A percentile compares a stretch with the other conserved stretches of the same genome.
Conservation (phyloP, 176 grass and related monocot genomes). For the Ananas comosus region DNA sequence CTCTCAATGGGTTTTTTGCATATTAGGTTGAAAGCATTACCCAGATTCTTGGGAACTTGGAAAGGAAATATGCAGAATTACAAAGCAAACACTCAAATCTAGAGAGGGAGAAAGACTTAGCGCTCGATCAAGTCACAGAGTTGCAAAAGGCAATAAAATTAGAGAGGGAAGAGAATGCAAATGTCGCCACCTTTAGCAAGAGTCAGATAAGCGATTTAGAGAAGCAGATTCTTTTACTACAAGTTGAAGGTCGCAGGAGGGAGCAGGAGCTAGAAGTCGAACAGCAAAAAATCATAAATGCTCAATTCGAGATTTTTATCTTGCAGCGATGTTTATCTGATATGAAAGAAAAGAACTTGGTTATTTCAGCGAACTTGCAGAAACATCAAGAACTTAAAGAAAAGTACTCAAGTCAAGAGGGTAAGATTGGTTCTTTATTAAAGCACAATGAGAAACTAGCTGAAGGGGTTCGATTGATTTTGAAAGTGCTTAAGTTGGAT, state of each 20-base stretch:
- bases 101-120: constrained; percentile 50
- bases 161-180: constrained; percentile 46
- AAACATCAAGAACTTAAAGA: constrained; percentile 44
- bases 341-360: constrained; percentile 48
- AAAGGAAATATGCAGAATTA: constrained; percentile 54
- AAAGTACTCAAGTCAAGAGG: constrained; percentile 25
- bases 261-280: constrained; percentile 56
- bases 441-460: constrained; percentile 46
- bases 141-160: constrained; percentile 39
- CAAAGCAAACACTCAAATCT: constrained; percentile 54
- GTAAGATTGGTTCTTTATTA: constrained; percentile 21
- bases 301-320: constrained; percentile 68
- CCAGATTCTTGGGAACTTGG: constrained; percentile 49
- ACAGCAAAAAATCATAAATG: constrained; percentile 46
- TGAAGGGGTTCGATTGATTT: constrained; percentile 53
- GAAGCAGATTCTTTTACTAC: constrained; percentile 34
- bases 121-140: constrained; percentile 27
- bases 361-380: constrained; percentile 17
- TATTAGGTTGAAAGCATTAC: constrained; percentile 73
- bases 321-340: constrained; percentile 63
- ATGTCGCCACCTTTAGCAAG: constrained; percentile 37
- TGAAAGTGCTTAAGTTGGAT: constrained; percentile 63
- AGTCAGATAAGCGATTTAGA: background rate
- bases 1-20: constrained; percentile 14
- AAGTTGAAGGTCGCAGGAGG: constrained; percentile 35